Evolutionary conservation across 2,329 filamentous ascomycete genomes (phyloP), one percentile per base, ranked within the genome.

Genomic region (Fusarium sp.): DNA sequence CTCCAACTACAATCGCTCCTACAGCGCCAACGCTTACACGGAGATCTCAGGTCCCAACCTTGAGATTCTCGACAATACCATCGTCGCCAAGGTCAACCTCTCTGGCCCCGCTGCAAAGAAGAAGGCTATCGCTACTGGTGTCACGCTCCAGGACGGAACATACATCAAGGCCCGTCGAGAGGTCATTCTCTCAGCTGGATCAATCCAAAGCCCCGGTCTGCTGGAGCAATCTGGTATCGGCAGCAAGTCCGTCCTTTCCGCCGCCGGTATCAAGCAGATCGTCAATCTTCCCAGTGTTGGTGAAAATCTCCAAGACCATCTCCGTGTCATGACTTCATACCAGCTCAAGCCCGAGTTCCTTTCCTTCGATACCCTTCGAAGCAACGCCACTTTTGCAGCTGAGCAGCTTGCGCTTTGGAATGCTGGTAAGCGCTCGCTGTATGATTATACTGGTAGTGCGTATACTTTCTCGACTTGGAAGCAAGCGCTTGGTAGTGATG

Each of bases 161-260:
- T 33, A 48, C 42, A 63, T 74, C 46, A 65, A 64, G 35, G 60
- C 59, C 78, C 48, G 44, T 17, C 33, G 50, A 13, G 72, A 74
- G 15, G 54, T 74, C 5, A 83, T 76, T 7, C 72, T 83, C 7
- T 77, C 75, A 0, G 75, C 78, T 3, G 87, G 88, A 12, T 80
- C 85, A 1, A 87, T 86, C 78, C 86, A 89, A 75, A 86, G 86
- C 2, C 87, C 87, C 2, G 85, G 88, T 40, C 76, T 91, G 2
- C 83, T 91, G 7, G 87, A 88, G 73, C 81, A 88, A 3, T 87
- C 83, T 18, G 89, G 89, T 32, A 82, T 91, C 32, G 89, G 89
- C 4, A 84, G 85, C 2, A 72, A 71, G 11, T 75, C 80, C 0
- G 83, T 89, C 41, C 82, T 91, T 5, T 60, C 81, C 12, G 78